phyloP scores from a whole-genome alignment of 148 eudicot genomes.

The Cornus florida region DNA sequence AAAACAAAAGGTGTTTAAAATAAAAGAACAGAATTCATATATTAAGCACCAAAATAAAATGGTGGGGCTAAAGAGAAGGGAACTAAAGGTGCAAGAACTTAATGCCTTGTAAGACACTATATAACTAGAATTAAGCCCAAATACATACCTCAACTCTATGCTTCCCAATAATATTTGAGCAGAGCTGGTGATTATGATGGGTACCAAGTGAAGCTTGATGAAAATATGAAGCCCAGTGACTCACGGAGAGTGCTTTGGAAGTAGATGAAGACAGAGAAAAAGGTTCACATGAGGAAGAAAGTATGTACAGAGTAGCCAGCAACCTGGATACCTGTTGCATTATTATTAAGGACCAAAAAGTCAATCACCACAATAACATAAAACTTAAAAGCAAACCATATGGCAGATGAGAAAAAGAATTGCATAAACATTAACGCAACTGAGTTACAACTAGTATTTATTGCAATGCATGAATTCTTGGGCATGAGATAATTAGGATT shows the following conservation, averaged over 20 bases:
- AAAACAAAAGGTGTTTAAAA: background rate
- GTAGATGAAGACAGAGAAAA: constrained; percentile 25
- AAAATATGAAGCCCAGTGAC: constrained; percentile 76
- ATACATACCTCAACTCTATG: constrained; percentile 50
- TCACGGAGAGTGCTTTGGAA: constrained; percentile 43
- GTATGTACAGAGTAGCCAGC: constrained; percentile 65
- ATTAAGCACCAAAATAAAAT: background rate
- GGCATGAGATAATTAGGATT: background rate
- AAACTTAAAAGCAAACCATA: background rate
- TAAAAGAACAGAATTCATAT: background rate
- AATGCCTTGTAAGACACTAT: background rate
- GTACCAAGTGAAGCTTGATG: constrained; percentile 91
- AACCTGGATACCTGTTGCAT: constrained; percentile 71
- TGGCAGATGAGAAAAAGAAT: background rate
- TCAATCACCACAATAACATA: background rate
- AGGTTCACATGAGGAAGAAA: constrained; percentile 42
- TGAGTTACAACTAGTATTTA: background rate
- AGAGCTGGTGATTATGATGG: constrained; percentile 53
- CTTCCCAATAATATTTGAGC: constrained; percentile 37
- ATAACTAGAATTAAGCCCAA: background rate
- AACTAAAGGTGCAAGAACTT: background rate
- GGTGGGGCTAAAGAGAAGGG: background rate
- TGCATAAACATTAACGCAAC: background rate
- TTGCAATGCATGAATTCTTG: background rate
- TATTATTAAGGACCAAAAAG: constrained; percentile 10